A percentile compares a stretch with the other conserved stretches of the same genome.
Evolutionary conservation across 371 early-diverging fungal species (phyloP).

Genomic region (Nematocida minor): DNA sequence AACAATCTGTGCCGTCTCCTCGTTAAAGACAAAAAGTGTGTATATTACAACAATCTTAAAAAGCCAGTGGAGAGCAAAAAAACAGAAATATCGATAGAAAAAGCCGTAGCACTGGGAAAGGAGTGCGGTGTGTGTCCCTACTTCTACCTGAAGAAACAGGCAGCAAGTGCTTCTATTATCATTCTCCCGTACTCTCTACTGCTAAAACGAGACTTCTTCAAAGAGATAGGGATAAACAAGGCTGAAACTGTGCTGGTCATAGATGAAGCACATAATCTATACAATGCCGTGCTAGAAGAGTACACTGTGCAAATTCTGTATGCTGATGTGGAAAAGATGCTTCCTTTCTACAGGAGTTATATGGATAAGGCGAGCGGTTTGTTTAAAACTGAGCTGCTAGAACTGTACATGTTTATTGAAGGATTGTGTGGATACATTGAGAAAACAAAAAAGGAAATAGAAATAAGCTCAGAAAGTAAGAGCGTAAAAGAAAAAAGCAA

Average conservation of each 20-base stretch:
- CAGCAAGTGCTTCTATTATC: slow-evolving; percentile 53
- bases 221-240: slow-evolving; percentile 52
- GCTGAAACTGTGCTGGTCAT: slow-evolving; percentile 60
- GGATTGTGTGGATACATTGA: slow-evolving; percentile 9
- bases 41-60: slow-evolving; percentile 50
- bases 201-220: slow-evolving; percentile 57
- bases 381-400: slow-evolving; percentile 12
- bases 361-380: slow-evolving; percentile 26
- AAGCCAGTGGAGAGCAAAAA: background rate
- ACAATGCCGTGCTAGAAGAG: slow-evolving; percentile 57
- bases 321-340: background rate
- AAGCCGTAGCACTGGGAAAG: slow-evolving; percentile 50
- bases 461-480: background rate
- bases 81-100: slow-evolving; percentile 57
- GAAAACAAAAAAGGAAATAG: background rate
- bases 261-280: slow-evolving; percentile 66
- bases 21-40: slow-evolving; percentile 55
- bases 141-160: slow-evolving; percentile 54
- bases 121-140: slow-evolving; percentile 62
- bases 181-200: slow-evolving; percentile 64
- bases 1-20: slow-evolving; percentile 60
- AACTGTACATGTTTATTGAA: slow-evolving; percentile 31
- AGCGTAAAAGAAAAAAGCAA: no score
- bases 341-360: background rate
- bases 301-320: slow-evolving; percentile 51